These are phyloP conservation scores for Beta vulgaris DNA, from an alignment of 148 eudicot species.

Conservation along the genomic window DNA sequence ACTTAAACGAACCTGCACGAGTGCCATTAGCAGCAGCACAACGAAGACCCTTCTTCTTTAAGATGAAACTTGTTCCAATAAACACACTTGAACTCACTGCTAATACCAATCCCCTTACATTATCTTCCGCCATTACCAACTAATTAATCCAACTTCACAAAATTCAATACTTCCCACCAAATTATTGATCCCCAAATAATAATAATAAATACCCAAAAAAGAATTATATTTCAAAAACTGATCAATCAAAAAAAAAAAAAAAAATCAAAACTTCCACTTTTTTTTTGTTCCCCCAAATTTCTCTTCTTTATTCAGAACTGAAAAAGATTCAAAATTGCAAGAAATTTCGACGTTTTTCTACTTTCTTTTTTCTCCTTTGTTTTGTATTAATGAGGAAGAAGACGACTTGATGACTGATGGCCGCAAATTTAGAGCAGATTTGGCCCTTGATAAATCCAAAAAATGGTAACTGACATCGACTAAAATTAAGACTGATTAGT, in stretches of 20 bases:
- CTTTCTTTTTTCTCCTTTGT: not conserved
- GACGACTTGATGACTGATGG: not conserved
- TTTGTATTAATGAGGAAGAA: constrained; percentile 11
- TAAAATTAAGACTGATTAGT: constrained; percentile 3
- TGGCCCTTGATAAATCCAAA: too few relatives aligned
- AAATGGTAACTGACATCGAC: not conserved
- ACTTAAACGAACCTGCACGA: constrained; percentile 53
- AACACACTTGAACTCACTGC: constrained; percentile 78
- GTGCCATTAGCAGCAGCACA: constrained; percentile 78
- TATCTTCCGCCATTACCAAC: constrained; percentile 40
- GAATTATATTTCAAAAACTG: not conserved
- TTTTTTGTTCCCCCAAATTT: too few relatives aligned
- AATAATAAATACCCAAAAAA: constrained; percentile 22
- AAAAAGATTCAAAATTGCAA: not conserved
- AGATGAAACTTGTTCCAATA: constrained; percentile 73
- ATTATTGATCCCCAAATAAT: not conserved
- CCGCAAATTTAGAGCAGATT: not conserved
- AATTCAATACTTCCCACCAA: constrained; percentile 4
- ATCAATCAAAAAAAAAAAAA: not conserved
- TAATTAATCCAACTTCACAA: not conserved
- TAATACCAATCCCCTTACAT: constrained; percentile 57
- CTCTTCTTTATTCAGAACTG: not conserved
- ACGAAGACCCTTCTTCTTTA: constrained; percentile 85
- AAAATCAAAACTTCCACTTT: not conserved
- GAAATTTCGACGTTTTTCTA: not conserved